Conservation (phyloP, 164 flowering plant genomes). For the Sextonia rubra region DNA sequence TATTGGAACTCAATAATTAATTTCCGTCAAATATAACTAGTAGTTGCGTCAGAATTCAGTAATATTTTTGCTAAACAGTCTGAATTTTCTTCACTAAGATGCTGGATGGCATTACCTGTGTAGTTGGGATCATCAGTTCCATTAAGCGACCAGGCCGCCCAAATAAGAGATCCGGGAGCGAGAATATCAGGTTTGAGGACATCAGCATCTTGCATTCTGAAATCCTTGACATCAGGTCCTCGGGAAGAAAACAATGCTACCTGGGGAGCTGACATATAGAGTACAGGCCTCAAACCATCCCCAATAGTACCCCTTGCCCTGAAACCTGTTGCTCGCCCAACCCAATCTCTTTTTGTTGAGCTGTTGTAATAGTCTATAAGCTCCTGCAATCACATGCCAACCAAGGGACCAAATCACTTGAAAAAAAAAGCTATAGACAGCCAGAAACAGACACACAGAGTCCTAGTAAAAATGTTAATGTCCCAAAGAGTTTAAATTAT, state of each 20-base stretch:
- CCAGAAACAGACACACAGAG: not conserved
- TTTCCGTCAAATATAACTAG: not conserved
- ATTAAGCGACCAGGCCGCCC: conserved; percentile 99
- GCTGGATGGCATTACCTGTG: conserved; percentile 35
- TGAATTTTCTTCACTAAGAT: not conserved
- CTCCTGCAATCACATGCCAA: conserved; percentile 40
- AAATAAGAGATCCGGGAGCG: conserved; percentile 93
- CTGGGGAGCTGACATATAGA: conserved; percentile 88
- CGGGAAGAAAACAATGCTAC: conserved; percentile 91
- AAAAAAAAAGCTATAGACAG: not conserved
- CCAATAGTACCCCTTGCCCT: conserved; percentile 76
- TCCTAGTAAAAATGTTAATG: not conserved
- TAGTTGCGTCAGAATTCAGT: not conserved
- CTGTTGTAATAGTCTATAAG: conserved; percentile 80
- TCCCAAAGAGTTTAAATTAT: not conserved
- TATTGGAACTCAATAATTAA: not conserved
- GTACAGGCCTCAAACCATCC: conserved; percentile 70
- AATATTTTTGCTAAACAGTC: not conserved
- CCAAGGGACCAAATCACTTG: not conserved
- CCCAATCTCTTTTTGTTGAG: conserved; percentile 85
- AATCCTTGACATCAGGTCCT: conserved; percentile 90
- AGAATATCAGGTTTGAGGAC: conserved; percentile 93
- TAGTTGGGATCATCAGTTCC: conserved; percentile 91
- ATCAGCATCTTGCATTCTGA: conserved; percentile 87
- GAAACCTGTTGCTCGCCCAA: conserved; percentile 77